Evolutionary conservation across 768 basidiomycete species (phyloP), one percentile per base, ranked within the genome.

Genomic region (Trametes meyenii): DNA sequence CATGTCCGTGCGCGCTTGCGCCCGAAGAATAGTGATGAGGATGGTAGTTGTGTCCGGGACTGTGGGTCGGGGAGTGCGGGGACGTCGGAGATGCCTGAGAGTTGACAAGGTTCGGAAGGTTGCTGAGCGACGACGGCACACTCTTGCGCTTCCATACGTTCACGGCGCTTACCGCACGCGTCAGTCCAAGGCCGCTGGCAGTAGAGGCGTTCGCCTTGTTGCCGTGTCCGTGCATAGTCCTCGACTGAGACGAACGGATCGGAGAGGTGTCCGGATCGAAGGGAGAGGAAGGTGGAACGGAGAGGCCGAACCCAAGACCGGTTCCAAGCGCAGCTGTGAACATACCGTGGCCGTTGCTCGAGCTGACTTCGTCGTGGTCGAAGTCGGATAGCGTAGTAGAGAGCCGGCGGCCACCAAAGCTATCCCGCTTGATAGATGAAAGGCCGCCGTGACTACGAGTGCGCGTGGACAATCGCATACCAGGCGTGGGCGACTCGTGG

Each of bases 301-400:
- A 60, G 38, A 72, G 63, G 0, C 67, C 65, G 44, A 67, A 72
- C 21, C 65, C 66, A 50, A 72, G 70, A 0, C 71, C 71, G 0
- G 69, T 67, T 35, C 71, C 70, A 17, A 72, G 59, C n/a, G 71
- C 71, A 8, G 67, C 71, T 16, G 70, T 70, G 61, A 72, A 72
- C 66, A 70, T 66, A 7, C 71, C 57, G 16, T 58, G 62, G 1
- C 57, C 53, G n/a, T 43, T 23, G 50, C 45, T 54, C 50, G 56
- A 58, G 13, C 24, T 16, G 44, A 17, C 36, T 8, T 51, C 50
- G 17, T 60, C 63, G 14, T 61, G 55, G 23, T 45, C 52, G n/a
- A 53, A 21, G 36, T 61, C 64, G 33, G 61, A 63, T 52, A 67
- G 48, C n/a, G 62, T 55, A 8, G 59, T 39, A 5, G 63, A 61